phyloP scores from a whole-genome alignment of 2,329 filamentous ascomycete species.

The Pestalotiopsis sp. region DNA sequence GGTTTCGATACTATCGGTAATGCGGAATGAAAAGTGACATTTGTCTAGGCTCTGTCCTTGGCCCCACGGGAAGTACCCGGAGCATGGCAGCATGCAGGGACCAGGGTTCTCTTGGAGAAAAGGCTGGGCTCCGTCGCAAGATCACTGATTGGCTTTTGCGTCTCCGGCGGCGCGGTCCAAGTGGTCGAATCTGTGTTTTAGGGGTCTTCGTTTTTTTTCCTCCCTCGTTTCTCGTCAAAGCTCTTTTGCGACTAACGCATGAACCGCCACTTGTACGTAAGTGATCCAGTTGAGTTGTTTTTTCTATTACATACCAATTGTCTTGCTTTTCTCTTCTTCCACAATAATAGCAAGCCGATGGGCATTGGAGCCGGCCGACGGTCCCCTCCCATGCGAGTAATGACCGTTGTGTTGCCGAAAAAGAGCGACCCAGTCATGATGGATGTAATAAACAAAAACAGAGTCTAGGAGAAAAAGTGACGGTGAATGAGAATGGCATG shows the following conservation, averaged over 20 bases:
- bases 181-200: conserved; percentile 7
- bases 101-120: conserved; percentile 11
- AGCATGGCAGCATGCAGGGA: conserved; percentile 5
- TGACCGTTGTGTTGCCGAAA: neutral
- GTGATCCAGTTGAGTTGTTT: conserved; percentile 1
- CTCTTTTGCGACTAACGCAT: neutral
- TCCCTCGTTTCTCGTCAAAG: neutral
- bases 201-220: conserved; percentile 3
- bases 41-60: conserved; percentile 3
- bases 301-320: neutral
- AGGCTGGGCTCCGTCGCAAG: conserved; percentile 2
- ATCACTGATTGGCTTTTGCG: conserved; percentile 7
- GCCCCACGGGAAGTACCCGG: conserved; percentile 3
- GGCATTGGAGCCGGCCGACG: no score
- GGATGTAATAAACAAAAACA: neutral
- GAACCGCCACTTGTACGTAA: conserved; percentile 10
- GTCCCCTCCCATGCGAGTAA: neutral
- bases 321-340: no score
- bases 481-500: neutral
- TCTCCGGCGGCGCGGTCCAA: conserved; percentile 12
- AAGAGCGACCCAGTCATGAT: neutral
- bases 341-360: neutral
- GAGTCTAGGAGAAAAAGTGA: neutral
- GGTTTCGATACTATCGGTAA: neutral
- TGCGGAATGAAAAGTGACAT: conserved; percentile 10